phyloP scores from a whole-genome alignment of 768 basidiomycete species.

The Psilocybe sp. region DNA sequence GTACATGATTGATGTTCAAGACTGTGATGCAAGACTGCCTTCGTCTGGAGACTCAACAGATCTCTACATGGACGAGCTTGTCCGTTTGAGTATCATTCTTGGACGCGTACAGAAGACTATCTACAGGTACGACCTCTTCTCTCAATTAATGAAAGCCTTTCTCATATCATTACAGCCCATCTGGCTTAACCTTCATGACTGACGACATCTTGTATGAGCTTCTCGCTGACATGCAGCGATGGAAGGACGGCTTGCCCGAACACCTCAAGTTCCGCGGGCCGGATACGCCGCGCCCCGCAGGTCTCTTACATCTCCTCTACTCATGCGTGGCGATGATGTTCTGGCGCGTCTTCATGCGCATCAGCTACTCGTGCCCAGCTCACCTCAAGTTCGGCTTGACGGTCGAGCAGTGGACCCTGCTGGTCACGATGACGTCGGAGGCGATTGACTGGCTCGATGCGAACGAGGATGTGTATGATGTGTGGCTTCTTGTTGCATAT shows the following conservation, averaged over 20 bases:
- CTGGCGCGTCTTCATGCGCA: slow-evolving; percentile 98
- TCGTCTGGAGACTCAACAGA: slow-evolving; percentile 80
- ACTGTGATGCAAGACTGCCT: slow-evolving; percentile 93
- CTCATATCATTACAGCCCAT: slow-evolving; percentile 51
- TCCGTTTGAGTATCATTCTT: slow-evolving; percentile 86
- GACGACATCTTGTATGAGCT: slow-evolving; percentile 74
- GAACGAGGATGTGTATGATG: slow-evolving; percentile 79
- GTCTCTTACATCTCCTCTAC: slow-evolving; percentile 85
- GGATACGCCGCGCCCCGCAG: slow-evolving; percentile 58
- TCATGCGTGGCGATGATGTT: slow-evolving; percentile 94
- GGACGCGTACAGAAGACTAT: slow-evolving; percentile 91
- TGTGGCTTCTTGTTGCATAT: slow-evolving; percentile 86
- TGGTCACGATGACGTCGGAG: slow-evolving; percentile 73
- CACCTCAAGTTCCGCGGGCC: slow-evolving; percentile 75
- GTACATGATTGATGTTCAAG: slow-evolving; percentile 93
- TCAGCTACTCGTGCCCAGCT: slow-evolving; percentile 87
- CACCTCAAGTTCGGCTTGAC: slow-evolving; percentile 87
- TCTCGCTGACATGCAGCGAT: slow-evolving; percentile 64
- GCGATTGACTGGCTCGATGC: slow-evolving; percentile 88
- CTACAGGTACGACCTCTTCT: slow-evolving; percentile 58
- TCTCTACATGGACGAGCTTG: slow-evolving; percentile 86
- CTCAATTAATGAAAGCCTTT: not conserved
- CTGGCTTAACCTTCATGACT: slow-evolving; percentile 81
- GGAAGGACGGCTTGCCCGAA: slow-evolving; percentile 78
- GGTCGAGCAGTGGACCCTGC: slow-evolving; percentile 73